Evolutionary conservation across 2,329 filamentous ascomycete species (phyloP), one percentile per base, ranked within the genome.

Genomic region (Ceratocystis cacaofunesta): DNA sequence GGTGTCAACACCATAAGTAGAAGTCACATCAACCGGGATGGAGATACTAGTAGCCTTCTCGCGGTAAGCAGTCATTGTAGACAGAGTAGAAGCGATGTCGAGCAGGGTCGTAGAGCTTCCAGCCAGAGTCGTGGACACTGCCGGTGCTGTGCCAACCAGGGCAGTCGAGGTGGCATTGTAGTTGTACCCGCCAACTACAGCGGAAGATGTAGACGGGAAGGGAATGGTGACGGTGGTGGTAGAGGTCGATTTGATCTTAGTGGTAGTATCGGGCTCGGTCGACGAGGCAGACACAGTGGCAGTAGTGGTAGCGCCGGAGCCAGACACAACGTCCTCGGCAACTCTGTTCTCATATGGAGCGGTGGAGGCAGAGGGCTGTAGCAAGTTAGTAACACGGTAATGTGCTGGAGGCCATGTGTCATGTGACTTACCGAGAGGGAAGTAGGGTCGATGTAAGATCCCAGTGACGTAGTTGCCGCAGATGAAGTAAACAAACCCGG

Each of bases 231-330:
- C 43, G 22, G 63, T 63, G 3, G 50, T 36, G 28, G 48, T 52
- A 1, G 46, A 61, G 25, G 62, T 65, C 3, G 30, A 55, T 15
- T 57, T 50, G 22, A 64, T 36, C 28, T 30, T 28, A 15, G 48
- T 67, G 43, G 63, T 66, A n/a, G 65, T 66, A 17, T 61, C 62
- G 17, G 52, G 46, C 19, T 61, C 61, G 25, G 36, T 52, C 15
- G 48, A 64, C 17, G 58, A 61, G n/a, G 17, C 22, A 15, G 19
- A 17, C 10, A 10, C 46, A 8, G 46, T 12, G 2, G 30, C 5
- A 46, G 28, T 10, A 25, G 62, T 41, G 17, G 41, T 32, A 6
- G 41, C 55, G 2, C 57, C 8, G 30, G 43, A 30, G 17, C 5
- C 41, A 17, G n/a, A 17, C 25, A 19, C 22, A 8, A 22, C 22